Evolutionary conservation across 768 basidiomycete species (phyloP).

Genomic region (Suillus paluster): DNA sequence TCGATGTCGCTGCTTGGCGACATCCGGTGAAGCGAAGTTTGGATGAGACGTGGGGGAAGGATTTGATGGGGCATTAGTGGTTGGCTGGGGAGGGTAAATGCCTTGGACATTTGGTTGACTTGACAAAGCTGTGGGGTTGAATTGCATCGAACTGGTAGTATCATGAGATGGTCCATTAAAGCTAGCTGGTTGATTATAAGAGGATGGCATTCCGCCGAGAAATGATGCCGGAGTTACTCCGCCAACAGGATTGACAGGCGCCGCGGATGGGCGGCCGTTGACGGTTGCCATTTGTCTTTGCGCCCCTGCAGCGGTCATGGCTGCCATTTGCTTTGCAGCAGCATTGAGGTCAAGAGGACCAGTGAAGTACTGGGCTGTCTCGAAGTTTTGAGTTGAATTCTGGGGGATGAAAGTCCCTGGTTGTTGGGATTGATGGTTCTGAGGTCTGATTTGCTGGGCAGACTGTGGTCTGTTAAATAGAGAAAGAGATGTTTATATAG

Average conservation of each 20-base stretch:
- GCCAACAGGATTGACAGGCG: slow-evolving; percentile 40
- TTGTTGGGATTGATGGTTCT: slow-evolving; percentile 18
- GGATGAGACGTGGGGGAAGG: slow-evolving; percentile 45
- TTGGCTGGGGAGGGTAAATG: slow-evolving; percentile 43
- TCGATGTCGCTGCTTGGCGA: slow-evolving; percentile 59
- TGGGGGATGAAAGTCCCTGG: slow-evolving; percentile 25
- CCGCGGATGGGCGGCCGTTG: slow-evolving; percentile 51
- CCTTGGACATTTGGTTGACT: slow-evolving; percentile 50
- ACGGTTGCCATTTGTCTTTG: slow-evolving; percentile 56
- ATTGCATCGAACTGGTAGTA: slow-evolving; percentile 45
- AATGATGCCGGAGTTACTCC: slow-evolving; percentile 72
- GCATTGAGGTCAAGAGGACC: slow-evolving; percentile 62
- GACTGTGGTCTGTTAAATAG: slow-evolving; percentile 39
- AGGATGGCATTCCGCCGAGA: slow-evolving; percentile 60
- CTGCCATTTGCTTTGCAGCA: slow-evolving; percentile 82
- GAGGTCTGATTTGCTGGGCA: slow-evolving; percentile 41
- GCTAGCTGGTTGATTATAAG: slow-evolving; percentile 32
- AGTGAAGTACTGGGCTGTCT: slow-evolving; percentile 48
- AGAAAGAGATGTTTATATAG: slow-evolving; percentile 8
- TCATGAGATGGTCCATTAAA: slow-evolving; percentile 47
- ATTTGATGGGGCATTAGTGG: slow-evolving; percentile 32
- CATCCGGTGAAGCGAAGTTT: slow-evolving; percentile 33
- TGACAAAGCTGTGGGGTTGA: slow-evolving; percentile 37
- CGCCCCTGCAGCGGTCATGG: slow-evolving; percentile 62
- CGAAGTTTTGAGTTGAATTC: slow-evolving; percentile 27